Evolutionary conservation across 495 filamentous ascomycete genomes (phyloP), one percentile per base, ranked within the genome.

Genomic region (Chlorociboria aeruginascens): DNA sequence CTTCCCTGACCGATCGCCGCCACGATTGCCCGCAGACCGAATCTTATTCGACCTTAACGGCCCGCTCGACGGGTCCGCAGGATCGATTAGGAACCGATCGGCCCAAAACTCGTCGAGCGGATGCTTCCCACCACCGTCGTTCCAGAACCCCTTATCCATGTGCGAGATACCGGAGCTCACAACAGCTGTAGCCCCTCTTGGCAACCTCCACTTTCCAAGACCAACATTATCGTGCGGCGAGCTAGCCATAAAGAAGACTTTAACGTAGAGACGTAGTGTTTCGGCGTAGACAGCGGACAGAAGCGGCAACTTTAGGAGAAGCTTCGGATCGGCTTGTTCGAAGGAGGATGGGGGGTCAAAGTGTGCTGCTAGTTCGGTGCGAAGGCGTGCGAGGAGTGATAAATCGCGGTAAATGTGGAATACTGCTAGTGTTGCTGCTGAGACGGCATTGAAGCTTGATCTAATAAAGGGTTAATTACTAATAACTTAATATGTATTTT

Each of bases 61-160:
- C 1, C 65, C 65, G 37, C 62, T 66, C 4, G 30, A n/a, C 2
- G 63, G 58, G 35, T 66, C 61, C 39, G 51, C 55, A 0, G 62
- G 54, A 20, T 64, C 63, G 17, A 59, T 54, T 8, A 69, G 45
- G 43, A 67, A 68, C 1, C 63, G 57, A 51, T 68, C 66, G n/a
- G 64, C 59, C 64, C 64, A 69, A 47, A 64, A 68, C 6, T 40
- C 35, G 13, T 64, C 51, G 1, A 68, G 43, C 0, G 64, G 64
- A 34, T 66, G 54, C 20, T 48, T 20, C 9, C 48, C 8, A 45
- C 42, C 38, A 1, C 59, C 59, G 7, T 34, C 40, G 49, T 64
- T 64, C 62, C 62, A 62, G 40, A 62, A 25, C 1, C 13, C 9
- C n/a, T 37, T 34, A 16, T 50, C 25, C 32, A 44, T 37, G 30